phyloP scores from a whole-genome alignment of 1,284 basidiomycete species.

The Rhodotorula sp. region DNA sequence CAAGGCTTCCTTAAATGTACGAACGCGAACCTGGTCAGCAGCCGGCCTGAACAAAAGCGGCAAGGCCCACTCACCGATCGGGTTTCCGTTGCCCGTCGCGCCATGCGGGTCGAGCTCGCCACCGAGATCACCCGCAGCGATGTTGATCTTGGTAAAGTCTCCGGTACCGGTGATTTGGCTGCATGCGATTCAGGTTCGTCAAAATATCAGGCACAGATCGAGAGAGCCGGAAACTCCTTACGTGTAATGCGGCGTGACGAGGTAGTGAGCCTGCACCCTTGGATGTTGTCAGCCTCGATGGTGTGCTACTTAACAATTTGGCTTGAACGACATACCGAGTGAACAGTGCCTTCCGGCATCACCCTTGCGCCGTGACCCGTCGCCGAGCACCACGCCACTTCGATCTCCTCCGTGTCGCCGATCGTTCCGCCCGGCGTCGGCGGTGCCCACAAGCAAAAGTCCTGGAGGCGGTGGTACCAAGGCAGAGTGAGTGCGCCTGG shows the following conservation, averaged over 20 bases:
- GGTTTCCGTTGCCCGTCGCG: constrained; percentile 29
- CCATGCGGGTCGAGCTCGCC: constrained; percentile 47
- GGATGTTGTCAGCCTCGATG: background rate
- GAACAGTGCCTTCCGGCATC: constrained; percentile 26
- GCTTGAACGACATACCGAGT: background rate
- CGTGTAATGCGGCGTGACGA: constrained; percentile 39
- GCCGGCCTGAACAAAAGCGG: background rate
- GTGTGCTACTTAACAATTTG: too few relatives aligned
- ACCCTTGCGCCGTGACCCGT: constrained; percentile 14
- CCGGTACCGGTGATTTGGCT: constrained; percentile 41
- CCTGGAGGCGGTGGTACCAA: background rate
- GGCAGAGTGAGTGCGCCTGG: too few relatives aligned
- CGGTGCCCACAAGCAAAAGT: constrained; percentile 37
- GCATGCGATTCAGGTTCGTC: background rate
- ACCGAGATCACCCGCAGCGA: constrained; percentile 46
- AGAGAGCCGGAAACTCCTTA: background rate
- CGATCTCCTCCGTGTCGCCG: constrained; percentile 24
- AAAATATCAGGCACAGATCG: background rate
- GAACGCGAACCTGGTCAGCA: background rate
- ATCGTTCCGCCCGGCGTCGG: constrained; percentile 16
- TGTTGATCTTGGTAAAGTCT: constrained; percentile 50
- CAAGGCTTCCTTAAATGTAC: background rate
- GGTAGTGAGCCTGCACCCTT: constrained; percentile 23
- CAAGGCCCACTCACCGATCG: constrained; percentile 1
- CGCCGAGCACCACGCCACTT: constrained; percentile 31